Evolutionary conservation across 2,329 filamentous ascomycete genomes (phyloP).

Genomic region (Arachnopeziza araneosa): DNA sequence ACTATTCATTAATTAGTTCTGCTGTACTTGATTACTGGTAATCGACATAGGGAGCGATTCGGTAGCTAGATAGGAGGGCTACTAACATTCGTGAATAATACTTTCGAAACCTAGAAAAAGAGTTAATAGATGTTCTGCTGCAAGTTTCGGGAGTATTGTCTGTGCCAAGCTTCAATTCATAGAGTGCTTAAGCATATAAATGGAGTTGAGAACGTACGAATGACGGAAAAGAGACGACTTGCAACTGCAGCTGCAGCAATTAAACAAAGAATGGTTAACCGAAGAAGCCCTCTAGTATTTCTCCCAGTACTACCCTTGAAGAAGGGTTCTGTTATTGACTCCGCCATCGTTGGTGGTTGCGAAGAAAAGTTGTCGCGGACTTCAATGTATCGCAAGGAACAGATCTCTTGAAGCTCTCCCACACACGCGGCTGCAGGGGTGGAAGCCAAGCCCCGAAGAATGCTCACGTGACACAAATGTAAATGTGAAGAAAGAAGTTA

Average conservation of each 20-base stretch:
- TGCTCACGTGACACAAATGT: not conserved
- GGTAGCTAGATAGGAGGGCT: slow-evolving; percentile 12
- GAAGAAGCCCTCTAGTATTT: slow-evolving; percentile 78
- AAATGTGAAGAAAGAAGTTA: too few relatives aligned
- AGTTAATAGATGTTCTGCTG: slow-evolving; percentile 19
- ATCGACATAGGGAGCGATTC: slow-evolving; percentile 16
- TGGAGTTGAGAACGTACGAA: slow-evolving; percentile 53
- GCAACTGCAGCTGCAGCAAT: slow-evolving; percentile 90
- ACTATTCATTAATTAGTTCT: slow-evolving; percentile 51
- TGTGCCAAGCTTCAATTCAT: not conserved
- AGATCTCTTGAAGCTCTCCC: slow-evolving; percentile 20
- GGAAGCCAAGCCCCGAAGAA: not conserved
- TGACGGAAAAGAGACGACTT: slow-evolving; percentile 95
- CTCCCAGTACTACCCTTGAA: slow-evolving; percentile 73
- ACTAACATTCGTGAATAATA: slow-evolving; percentile 99
- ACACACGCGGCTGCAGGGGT: slow-evolving; percentile 22
- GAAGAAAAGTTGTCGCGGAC: slow-evolving; percentile 21
- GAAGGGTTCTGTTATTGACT: slow-evolving; percentile 39
- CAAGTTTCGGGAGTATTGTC: not conserved
- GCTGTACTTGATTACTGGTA: slow-evolving; percentile 18
- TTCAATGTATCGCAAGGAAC: slow-evolving; percentile 18
- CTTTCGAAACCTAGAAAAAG: slow-evolving; percentile 75
- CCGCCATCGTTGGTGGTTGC: slow-evolving; percentile 34
- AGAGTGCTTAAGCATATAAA: not conserved
- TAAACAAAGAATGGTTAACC: slow-evolving; percentile 82